Conservation (phyloP, 2,329 filamentous ascomycete species). For the Fusarium austroafricanum region DNA sequence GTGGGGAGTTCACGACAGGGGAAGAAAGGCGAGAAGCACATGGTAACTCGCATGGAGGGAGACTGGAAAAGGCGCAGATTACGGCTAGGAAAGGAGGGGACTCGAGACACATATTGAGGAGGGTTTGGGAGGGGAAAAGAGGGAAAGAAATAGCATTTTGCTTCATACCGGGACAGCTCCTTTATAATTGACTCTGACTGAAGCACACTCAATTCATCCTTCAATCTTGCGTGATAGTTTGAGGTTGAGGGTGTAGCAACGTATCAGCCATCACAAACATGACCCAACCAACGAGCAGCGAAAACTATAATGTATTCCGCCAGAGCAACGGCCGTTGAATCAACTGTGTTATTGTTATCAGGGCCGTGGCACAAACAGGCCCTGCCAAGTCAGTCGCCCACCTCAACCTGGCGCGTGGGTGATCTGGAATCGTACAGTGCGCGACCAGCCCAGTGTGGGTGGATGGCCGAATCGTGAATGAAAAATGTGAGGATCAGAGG, state of each 20-base stretch:
- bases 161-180: conserved; percentile 3
- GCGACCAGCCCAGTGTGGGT: conserved; percentile 29
- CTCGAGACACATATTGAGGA: conserved; percentile 12
- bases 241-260: not conserved
- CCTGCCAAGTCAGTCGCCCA: conserved; percentile 40
- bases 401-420: conserved; percentile 37
- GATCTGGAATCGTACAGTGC: conserved; percentile 44
- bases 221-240: conserved; percentile 1
- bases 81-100: conserved; percentile 18
- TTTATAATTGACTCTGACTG: not conserved
- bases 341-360: conserved; percentile 14
- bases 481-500: conserved; percentile 31
- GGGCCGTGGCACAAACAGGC: conserved; percentile 40
- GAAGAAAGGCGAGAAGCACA: conserved; percentile 26
- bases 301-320: conserved; percentile 7
- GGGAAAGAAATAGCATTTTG: conserved; percentile 15
- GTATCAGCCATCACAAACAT: not conserved
- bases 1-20: conserved; percentile 38
- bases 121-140: conserved; percentile 26
- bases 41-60: conserved; percentile 25
- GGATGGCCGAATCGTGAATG: conserved; percentile 38
- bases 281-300: not conserved
- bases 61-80: conserved; percentile 32
- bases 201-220: not conserved
- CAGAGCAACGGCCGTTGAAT: conserved; percentile 3